Evolutionary conservation across 2,329 filamentous ascomycete species (phyloP).

Genomic region (Apiospora hydei): DNA sequence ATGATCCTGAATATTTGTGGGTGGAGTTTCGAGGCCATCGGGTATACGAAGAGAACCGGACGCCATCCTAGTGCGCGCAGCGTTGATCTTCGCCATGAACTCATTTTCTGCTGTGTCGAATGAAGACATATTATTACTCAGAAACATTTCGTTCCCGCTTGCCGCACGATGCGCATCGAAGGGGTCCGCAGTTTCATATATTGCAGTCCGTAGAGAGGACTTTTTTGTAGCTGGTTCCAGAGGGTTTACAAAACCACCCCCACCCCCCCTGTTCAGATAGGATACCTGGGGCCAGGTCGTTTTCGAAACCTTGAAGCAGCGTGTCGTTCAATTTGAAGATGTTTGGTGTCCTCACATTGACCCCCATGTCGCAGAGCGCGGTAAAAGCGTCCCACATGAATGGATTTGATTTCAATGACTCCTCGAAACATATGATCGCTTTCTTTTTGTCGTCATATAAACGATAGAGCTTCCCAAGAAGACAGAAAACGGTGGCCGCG

Average conservation of each 20-base stretch:
- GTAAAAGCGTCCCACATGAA: constrained; percentile 99
- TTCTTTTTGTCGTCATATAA: constrained; percentile 83
- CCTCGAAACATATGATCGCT: constrained; percentile 86
- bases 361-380: constrained; percentile 85
- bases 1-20: constrained; percentile 52
- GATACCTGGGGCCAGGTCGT: constrained; percentile 41
- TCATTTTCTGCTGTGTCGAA: constrained; percentile 57
- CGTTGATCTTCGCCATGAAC: constrained; percentile 63
- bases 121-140: constrained; percentile 49
- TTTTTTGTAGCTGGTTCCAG: constrained; percentile 53
- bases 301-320: constrained; percentile 57
- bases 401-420: constrained; percentile 86
- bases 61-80: constrained; percentile 55
- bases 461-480: constrained; percentile 87
- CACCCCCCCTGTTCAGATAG: constrained; percentile 45
- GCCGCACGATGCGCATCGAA: constrained; percentile 56
- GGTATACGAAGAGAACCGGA: constrained; percentile 48
- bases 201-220: constrained; percentile 46
- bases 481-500: constrained; percentile 79
- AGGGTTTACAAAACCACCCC: constrained; percentile 43
- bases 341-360: constrained; percentile 80
- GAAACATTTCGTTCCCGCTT: constrained; percentile 48
- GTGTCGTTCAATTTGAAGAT: constrained; percentile 79
- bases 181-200: constrained; percentile 54
- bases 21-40: constrained; percentile 71